Conservation (phyloP, 306 rosid species). For the Gastrolobium villosum region DNA sequence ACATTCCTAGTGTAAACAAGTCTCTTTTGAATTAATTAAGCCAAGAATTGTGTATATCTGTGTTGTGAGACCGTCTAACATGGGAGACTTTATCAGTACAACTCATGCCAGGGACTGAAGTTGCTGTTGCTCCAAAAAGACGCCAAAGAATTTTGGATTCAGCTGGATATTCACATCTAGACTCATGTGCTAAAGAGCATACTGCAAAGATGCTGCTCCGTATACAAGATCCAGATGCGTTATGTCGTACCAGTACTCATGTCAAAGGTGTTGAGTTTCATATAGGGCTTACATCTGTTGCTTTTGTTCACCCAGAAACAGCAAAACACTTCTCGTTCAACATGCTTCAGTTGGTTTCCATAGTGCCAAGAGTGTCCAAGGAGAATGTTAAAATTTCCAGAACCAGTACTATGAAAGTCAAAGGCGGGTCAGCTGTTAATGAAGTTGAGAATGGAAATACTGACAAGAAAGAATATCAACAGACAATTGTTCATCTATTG, state of each 20-base stretch:
- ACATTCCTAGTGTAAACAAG: slow-evolving; percentile 24
- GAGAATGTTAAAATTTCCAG: slow-evolving; percentile 59
- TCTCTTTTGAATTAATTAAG: slow-evolving; percentile 30
- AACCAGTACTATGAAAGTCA: slow-evolving; percentile 62
- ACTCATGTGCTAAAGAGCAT: slow-evolving; percentile 51
- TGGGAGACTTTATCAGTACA: slow-evolving; percentile 66
- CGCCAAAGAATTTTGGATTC: slow-evolving; percentile 64
- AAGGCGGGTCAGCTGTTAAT: slow-evolving; percentile 58
- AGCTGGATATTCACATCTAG: slow-evolving; percentile 48
- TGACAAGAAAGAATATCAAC: slow-evolving; percentile 60
- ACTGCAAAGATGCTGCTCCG: slow-evolving; percentile 77
- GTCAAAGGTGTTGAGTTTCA: slow-evolving; percentile 68
- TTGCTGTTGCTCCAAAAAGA: slow-evolving; percentile 91
- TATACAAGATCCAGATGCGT: slow-evolving; percentile 69
- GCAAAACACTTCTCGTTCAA: slow-evolving; percentile 67
- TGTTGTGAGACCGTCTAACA: slow-evolving; percentile 50
- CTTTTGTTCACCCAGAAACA: slow-evolving; percentile 87
- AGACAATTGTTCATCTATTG: slow-evolving; percentile 71
- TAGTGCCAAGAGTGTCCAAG: slow-evolving; percentile 68
- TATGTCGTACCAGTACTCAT: slow-evolving; percentile 58
- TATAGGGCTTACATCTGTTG: slow-evolving; percentile 83
- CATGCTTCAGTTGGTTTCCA: slow-evolving; percentile 74
- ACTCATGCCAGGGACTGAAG: slow-evolving; percentile 88
- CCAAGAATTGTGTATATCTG: slow-evolving; percentile 1
- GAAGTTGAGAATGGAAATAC: slow-evolving; percentile 58